phyloP scores from a whole-genome alignment of 202 grass and related monocot genomes.

The Carex sylvatica region DNA sequence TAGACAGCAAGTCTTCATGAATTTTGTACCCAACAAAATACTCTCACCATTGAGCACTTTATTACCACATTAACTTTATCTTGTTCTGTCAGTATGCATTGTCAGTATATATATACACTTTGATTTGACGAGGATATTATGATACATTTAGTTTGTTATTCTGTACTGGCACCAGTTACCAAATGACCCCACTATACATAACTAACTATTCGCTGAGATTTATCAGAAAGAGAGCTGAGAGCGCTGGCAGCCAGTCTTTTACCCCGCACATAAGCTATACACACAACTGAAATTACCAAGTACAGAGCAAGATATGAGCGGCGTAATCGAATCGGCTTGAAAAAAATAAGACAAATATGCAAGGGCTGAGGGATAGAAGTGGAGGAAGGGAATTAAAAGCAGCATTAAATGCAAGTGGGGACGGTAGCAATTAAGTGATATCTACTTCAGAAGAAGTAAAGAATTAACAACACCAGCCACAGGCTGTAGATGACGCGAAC shows the following conservation, averaged over 20 bases:
- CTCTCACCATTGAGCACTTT: not conserved
- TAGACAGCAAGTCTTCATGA: not conserved
- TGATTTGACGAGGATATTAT: constrained; percentile 13
- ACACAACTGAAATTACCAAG: not conserved
- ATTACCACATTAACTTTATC: not conserved
- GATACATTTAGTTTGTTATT: constrained; percentile 2
- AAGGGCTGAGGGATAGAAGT: not conserved
- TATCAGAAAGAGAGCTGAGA: not conserved
- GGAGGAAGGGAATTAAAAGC: constrained; percentile 13
- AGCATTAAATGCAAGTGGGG: constrained; percentile 24
- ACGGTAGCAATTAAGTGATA: constrained; percentile 18
- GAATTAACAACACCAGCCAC: constrained; percentile 6
- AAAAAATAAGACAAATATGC: not conserved
- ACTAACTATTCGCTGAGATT: constrained; percentile 3
- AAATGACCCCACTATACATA: not conserved
- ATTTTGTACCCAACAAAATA: not conserved
- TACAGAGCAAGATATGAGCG: not conserved
- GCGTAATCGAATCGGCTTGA: not conserved
- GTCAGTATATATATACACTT: constrained; percentile 11
- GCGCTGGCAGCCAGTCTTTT: not conserved
- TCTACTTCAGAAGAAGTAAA: constrained; percentile 23
- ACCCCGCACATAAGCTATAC: not conserved
- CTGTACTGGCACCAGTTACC: not conserved
- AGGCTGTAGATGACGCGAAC: not conserved
- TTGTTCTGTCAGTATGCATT: constrained; percentile 1